Percentiles rank a stretch among this genome's conserved stretches.
phyloP scores from a whole-genome alignment of 306 rosid genomes.

The Lathyrus tuberosus region DNA sequence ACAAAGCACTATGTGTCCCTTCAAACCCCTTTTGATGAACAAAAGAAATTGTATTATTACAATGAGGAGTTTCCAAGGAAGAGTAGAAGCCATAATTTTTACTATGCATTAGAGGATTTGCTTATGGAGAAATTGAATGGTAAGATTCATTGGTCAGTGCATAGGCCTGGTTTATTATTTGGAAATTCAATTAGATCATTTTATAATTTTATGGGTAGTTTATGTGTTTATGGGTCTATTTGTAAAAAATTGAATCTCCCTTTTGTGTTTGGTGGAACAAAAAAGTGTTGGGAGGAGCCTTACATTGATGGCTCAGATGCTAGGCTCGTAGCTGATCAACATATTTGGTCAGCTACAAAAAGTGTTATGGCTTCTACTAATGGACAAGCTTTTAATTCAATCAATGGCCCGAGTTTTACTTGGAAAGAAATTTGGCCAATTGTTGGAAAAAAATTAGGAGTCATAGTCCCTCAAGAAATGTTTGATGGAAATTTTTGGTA shows the following conservation, averaged over 20 bases:
- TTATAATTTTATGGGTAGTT: constrained; percentile 76
- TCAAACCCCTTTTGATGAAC: constrained; percentile 45
- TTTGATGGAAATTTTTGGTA: constrained; percentile 58
- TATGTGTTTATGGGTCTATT: constrained; percentile 81
- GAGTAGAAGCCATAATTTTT: constrained; percentile 54
- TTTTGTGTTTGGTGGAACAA: constrained; percentile 81
- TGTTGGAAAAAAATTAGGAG: constrained; percentile 65
- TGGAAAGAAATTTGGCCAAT: constrained; percentile 88
- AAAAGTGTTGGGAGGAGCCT: constrained; percentile 76
- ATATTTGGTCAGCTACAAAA: constrained; percentile 78
- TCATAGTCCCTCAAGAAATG: constrained; percentile 49
- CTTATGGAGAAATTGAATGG: constrained; percentile 66
- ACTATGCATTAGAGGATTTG: constrained; percentile 78
- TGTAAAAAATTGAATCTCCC: constrained; percentile 69
- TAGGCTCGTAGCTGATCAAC: constrained; percentile 88
- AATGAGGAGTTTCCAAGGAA: constrained; percentile 67
- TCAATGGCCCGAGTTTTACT: constrained; percentile 70
- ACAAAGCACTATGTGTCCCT: constrained; percentile 80
- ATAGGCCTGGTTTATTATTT: constrained; percentile 75
- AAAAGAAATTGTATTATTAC: constrained; percentile 41
- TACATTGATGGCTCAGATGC: constrained; percentile 86
- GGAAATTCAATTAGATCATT: constrained; percentile 72
- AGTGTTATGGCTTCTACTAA: constrained; percentile 25
- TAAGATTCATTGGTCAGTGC: constrained; percentile 73
- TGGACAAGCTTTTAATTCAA: constrained; percentile 69